phyloP scores from a whole-genome alignment of 768 basidiomycete genomes.

The Mycena albidolilacea region DNA sequence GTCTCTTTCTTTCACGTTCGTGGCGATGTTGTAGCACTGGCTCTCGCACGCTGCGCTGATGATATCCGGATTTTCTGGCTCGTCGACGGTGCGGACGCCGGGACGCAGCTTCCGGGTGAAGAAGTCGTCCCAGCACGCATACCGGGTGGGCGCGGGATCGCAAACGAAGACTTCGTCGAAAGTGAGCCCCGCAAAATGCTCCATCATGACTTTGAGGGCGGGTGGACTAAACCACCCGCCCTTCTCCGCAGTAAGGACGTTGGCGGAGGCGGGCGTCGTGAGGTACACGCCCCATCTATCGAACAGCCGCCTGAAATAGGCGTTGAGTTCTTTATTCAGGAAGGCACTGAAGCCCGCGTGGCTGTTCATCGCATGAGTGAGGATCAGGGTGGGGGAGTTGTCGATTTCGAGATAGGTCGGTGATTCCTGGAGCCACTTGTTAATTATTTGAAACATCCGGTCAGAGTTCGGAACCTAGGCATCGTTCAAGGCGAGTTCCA shows the following conservation, averaged over 20 bases:
- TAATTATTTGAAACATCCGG: background rate
- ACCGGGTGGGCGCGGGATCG: slow-evolving; percentile 50
- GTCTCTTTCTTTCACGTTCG: slow-evolving; percentile 53
- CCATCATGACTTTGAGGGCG: background rate
- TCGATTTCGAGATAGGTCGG: background rate
- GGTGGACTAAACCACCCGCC: slow-evolving; percentile 15
- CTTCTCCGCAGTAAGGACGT: background rate
- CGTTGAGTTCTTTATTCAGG: slow-evolving; percentile 5
- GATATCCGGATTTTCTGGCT: slow-evolving; percentile 42
- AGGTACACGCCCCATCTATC: slow-evolving; percentile 10
- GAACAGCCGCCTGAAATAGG: background rate
- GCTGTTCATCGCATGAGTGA: slow-evolving; percentile 9
- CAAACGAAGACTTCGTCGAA: slow-evolving; percentile 26
- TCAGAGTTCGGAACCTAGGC: slow-evolving; percentile 9
- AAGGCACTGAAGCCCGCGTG: slow-evolving; percentile 13
- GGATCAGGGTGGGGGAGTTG: background rate
- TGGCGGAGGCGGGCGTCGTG: slow-evolving; percentile 1
- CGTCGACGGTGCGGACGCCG: slow-evolving; percentile 53
- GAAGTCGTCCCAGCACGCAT: slow-evolving; percentile 61
- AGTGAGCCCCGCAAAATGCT: slow-evolving; percentile 7
- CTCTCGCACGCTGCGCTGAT: slow-evolving; percentile 64
- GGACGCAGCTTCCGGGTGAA: slow-evolving; percentile 56
- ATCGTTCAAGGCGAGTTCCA: background rate
- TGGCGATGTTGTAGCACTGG: slow-evolving; percentile 52
- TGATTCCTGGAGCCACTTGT: background rate